These are phyloP conservation scores for Apiospora phragmitis DNA, from an alignment of 2,329 filamentous ascomycete species.

Conservation along the genomic window DNA sequence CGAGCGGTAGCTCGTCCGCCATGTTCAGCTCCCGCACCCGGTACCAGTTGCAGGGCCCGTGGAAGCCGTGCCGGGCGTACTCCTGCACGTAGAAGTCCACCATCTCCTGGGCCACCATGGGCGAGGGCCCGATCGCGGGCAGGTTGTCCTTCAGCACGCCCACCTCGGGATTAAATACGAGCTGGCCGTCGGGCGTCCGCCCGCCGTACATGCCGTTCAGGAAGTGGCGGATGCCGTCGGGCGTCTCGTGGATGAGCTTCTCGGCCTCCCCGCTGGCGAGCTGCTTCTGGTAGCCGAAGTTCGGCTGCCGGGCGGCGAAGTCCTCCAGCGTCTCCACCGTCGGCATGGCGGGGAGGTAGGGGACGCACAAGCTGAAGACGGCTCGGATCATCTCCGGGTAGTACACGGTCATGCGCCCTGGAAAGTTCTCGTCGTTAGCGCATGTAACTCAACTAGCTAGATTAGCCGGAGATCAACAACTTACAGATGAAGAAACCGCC, in stretches of 20 bases:
- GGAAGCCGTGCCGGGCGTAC: conserved; percentile 69
- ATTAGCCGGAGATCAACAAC: conserved; percentile 35
- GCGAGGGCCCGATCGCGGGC: conserved; percentile 44
- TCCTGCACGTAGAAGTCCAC: conserved; percentile 75
- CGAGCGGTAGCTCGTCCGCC: conserved; percentile 72
- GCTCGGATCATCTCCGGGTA: conserved; percentile 71
- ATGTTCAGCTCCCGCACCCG: conserved; percentile 73
- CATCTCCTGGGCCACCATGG: conserved; percentile 63
- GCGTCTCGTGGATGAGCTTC: conserved; percentile 49
- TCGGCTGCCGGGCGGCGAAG: conserved; percentile 59
- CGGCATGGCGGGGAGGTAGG: conserved; percentile 58
- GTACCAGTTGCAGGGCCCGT: conserved; percentile 89
- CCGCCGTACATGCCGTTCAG: conserved; percentile 73
- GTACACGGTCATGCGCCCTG: conserved; percentile 71
- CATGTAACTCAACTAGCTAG: too few relatives aligned
- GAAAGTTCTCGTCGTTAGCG: background rate
- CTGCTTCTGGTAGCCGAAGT: conserved; percentile 84
- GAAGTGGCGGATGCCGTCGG: conserved; percentile 66
- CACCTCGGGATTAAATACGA: conserved; percentile 59
- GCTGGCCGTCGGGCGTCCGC: conserved; percentile 57
- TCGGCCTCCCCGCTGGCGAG: conserved; percentile 70
- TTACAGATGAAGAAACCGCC: conserved; percentile 79
- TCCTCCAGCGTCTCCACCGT: conserved; percentile 39
- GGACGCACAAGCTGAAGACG: conserved; percentile 80
- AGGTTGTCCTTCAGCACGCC: conserved; percentile 68